Percentiles rank a stretch among this genome's conserved stretches.
phyloP scores from a whole-genome alignment of 1,139 yeast genomes.

The Suhomyces ambrosiae region DNA sequence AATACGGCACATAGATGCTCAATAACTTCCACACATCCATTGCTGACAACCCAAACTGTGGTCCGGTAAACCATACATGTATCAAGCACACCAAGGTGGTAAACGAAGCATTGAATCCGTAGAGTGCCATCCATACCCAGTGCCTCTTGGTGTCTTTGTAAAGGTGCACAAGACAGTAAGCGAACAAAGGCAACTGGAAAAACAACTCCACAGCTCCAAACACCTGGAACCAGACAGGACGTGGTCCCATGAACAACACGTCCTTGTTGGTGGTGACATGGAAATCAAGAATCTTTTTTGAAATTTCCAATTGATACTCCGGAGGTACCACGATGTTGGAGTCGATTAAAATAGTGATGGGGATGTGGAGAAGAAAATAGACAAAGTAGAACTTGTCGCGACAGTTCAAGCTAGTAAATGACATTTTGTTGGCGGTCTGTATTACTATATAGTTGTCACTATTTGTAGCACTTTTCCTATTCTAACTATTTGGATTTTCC shows the following conservation, averaged over 20 bases:
- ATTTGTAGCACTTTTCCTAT: too few species aligned
- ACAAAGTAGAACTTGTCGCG: conserved; percentile 27
- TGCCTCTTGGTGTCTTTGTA: conserved; percentile 26
- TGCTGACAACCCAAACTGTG: conserved; percentile 34
- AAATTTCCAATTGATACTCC: conserved; percentile 49
- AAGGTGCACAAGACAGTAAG: conserved; percentile 37
- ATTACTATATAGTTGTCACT: too few species aligned
- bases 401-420: conserved; percentile 3
- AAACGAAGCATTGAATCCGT: conserved; percentile 75
- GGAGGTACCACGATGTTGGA: conserved; percentile 68
- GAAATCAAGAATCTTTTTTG: conserved; percentile 50
- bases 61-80: conserved; percentile 40
- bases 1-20: conserved; percentile 65
- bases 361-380: conserved; percentile 60
- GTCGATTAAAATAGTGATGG: conserved; percentile 76
- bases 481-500: too few species aligned
- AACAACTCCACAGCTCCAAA: conserved; percentile 73
- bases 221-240: conserved; percentile 68
- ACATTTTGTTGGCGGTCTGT: neutral
- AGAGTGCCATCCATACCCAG: conserved; percentile 57
- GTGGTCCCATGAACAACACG: conserved; percentile 51
- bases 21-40: conserved; percentile 45
- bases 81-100: conserved; percentile 70
- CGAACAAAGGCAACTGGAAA: conserved; percentile 78
- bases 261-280: conserved; percentile 71